phyloP scores from a whole-genome alignment of 2,329 filamentous ascomycete genomes.

The Epichloe bromicola region DNA sequence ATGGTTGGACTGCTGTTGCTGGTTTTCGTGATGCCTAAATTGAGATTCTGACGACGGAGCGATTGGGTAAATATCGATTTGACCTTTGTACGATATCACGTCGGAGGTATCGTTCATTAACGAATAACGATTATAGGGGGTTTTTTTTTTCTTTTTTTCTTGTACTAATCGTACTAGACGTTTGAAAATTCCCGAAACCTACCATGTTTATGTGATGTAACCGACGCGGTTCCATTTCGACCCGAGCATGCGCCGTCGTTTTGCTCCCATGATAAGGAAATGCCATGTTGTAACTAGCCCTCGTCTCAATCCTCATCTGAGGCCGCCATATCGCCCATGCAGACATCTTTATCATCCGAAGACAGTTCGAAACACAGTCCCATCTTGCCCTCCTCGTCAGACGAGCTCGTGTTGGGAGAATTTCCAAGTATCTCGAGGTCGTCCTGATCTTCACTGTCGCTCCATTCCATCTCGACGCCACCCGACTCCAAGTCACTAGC shows the following conservation, averaged over 20 bases:
- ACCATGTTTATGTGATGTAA: neutral
- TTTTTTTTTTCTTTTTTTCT: too few relatives aligned
- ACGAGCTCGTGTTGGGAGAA: neutral
- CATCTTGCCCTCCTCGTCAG: neutral
- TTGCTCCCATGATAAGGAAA: neutral
- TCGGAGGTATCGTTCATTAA: neutral
- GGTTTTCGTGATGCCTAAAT: constrained; percentile 77
- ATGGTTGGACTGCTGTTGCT: constrained; percentile 67
- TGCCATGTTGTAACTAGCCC: neutral
- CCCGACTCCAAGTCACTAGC: neutral
- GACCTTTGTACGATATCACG: neutral
- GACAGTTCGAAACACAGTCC: neutral
- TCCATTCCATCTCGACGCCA: neutral
- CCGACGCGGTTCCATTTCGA: neutral
- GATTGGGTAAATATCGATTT: neutral
- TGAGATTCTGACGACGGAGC: constrained; percentile 52
- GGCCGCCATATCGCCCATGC: neutral
- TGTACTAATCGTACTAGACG: neutral
- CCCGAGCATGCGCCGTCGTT: neutral
- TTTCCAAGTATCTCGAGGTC: neutral
- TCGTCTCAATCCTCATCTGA: neutral
- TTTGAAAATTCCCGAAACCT: too few relatives aligned
- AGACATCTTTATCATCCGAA: neutral
- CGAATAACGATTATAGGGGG: neutral
- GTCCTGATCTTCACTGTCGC: neutral